Base-by-base conservation (phyloP, 768 basidiomycete species). In the Pleurotus tuoliensis region DNA sequence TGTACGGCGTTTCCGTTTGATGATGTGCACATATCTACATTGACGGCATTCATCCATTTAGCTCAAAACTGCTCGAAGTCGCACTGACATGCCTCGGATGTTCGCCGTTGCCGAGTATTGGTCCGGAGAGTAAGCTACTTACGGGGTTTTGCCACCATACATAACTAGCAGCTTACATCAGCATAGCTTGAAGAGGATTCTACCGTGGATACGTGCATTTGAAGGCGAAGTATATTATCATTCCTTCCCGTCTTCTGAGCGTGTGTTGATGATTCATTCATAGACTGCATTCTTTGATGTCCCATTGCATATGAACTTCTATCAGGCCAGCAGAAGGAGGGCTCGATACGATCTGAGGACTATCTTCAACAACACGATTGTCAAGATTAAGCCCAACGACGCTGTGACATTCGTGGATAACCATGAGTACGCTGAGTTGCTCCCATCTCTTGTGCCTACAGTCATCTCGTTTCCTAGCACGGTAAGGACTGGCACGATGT, bases 391-490 rank as follows among this genome's bases (percentile, higher is more conserved):
- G 58, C 93, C 94, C 2, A 74, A 79, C 24, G 90, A 94, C 65
- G 90, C 94, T 3, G 91, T 97, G 4, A 93, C 91, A 0, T 93
- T 93, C 64, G 91, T 93, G 5, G 91, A 94, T 63, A 94, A 93
- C 68, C 91, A 94, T 61, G 92, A 94, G 91, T 92, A 59, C 70
- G 87, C 72, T 4, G n/a, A 24, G 20, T 38, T 51, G 38, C 24
- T 38, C 54, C 9, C 57, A 56, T 8, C 15, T 34, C 3, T 43
- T 43, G 13, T 34, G 46, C 56, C 16, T 48, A 15, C 13, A 24
- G 22, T 39, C 30, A 24, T 34, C 43, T 39, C 30, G 22, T 58
- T 61, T 48, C 46, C 44, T 18, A 90, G 88, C 60, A 91, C 89
- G 65, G 89, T 90, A 72, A 72, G 68, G 65, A 47, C 30, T 48